These are phyloP conservation scores for Hypholoma fasciculare DNA, from an alignment of 768 basidiomycete genomes.

Conservation along the genomic window DNA sequence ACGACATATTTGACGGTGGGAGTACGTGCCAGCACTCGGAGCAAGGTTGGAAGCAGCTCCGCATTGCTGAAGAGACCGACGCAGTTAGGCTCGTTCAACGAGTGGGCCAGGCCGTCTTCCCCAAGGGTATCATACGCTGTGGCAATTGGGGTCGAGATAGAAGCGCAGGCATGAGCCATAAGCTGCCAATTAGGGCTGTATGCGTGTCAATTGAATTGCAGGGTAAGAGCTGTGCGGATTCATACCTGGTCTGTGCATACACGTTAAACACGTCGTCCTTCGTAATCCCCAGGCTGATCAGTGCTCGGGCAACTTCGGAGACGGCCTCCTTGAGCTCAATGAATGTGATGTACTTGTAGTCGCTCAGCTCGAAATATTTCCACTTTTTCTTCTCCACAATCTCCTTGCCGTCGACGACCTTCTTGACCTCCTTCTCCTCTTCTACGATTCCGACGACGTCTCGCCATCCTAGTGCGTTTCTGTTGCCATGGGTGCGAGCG, in stretches of 20 bases:
- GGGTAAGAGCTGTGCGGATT: constrained; percentile 3
- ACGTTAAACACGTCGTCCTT: constrained; percentile 85
- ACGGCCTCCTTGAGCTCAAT: constrained; percentile 68
- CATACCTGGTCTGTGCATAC: constrained; percentile 83
- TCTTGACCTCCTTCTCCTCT: constrained; percentile 89
- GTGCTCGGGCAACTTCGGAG: constrained; percentile 65
- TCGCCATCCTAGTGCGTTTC: constrained; percentile 79
- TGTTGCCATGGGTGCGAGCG: constrained; percentile 70
- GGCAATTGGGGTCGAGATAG: constrained; percentile 79
- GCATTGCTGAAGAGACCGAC: constrained; percentile 90
- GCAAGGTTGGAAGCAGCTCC: constrained; percentile 79
- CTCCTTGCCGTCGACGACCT: constrained; percentile 81
- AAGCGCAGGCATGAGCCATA: constrained; percentile 77
- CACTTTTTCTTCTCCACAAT: constrained; percentile 89
- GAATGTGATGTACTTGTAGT: constrained; percentile 82
- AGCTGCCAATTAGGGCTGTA: constrained; percentile 84
- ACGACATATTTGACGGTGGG: constrained; percentile 79
- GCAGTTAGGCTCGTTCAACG: constrained; percentile 81
- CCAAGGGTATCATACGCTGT: constrained; percentile 98
- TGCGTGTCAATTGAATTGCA: constrained; percentile 3
- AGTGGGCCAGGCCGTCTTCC: constrained; percentile 83
- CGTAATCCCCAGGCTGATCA: constrained; percentile 69
- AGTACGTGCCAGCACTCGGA: constrained; percentile 68
- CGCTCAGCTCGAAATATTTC: constrained; percentile 92
- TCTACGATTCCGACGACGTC: constrained; percentile 70